A percentile compares a stretch with the other conserved stretches of the same genome.
These are phyloP conservation scores for Stephania japonica DNA, from an alignment of 164 flowering plant species.

Conservation along the genomic window DNA sequence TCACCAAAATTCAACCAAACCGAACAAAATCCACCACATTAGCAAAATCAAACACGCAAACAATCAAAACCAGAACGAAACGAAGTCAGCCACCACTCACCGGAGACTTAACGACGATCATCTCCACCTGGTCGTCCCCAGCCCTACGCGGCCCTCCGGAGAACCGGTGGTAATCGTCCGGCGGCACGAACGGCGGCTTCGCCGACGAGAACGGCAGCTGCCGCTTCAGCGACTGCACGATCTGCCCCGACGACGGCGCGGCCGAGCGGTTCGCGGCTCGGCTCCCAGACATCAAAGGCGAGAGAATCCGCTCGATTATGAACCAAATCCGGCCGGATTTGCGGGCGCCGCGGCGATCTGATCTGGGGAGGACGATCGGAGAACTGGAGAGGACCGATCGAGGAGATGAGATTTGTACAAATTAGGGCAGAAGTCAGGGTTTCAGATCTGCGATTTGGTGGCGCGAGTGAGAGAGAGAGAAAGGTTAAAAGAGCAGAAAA, in stretches of 20 bases:
- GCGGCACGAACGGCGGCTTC: slow-evolving; percentile 27
- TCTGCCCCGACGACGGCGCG: slow-evolving; percentile 31
- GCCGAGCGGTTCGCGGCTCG: slow-evolving; percentile 30
- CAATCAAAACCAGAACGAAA: not conserved
- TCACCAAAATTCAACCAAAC: not conserved
- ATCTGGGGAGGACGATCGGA: not conserved
- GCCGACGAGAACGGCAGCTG: slow-evolving; percentile 26
- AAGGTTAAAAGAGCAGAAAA: slow-evolving; percentile 38
- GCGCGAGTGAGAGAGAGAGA: slow-evolving; percentile 18
- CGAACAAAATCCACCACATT: not conserved
- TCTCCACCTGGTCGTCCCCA: slow-evolving; percentile 20
- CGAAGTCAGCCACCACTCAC: slow-evolving; percentile 18
- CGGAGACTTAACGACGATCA: slow-evolving; percentile 24
- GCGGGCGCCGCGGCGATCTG: slow-evolving; percentile 8
- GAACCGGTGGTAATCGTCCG: slow-evolving; percentile 31
- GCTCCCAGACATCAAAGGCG: slow-evolving; percentile 39
- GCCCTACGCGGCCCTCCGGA: slow-evolving; percentile 12
- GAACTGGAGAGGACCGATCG: not conserved
- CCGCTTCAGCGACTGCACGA: slow-evolving; percentile 35
- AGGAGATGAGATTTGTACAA: not conserved
- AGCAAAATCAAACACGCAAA: not conserved
- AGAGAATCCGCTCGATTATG: not conserved
- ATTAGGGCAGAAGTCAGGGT: slow-evolving; percentile 6
- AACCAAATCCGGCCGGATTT: slow-evolving; percentile 10
- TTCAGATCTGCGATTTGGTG: slow-evolving; percentile 12